Base-by-base conservation (phyloP, 2,329 filamentous ascomycete species). In the Exophiala lecanii-corni region DNA sequence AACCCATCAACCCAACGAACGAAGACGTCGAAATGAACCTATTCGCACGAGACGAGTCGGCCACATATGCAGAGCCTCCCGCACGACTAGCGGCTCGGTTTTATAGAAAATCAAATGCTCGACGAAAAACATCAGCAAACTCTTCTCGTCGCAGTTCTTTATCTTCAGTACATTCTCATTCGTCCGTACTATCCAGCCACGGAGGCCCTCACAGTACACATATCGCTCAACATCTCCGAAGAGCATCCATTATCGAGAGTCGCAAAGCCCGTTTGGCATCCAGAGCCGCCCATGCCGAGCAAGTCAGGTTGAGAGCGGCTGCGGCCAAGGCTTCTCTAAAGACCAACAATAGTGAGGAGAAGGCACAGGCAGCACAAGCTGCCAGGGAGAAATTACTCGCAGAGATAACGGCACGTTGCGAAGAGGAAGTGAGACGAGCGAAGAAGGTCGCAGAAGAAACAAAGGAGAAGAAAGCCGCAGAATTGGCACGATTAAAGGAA, bases 361-460 rank as follows among this genome's bases (percentile, higher is more conserved):
- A 76, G 48, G 78, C 78, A 6, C 57, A 81, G 55, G 79, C 79
- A 18, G 79, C 79, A 16, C 74, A 82, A 53, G 69, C 80, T 41
- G 75, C 79, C 13, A 74, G 80, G 43, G 78, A 83, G 64, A 76
- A 76, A 50, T 70, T 81, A 45, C 61, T 83, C 37, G 79, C 79
- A 2, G 78, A 82, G 53, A 79, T 83, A 9, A 74, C 79, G 5
- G 78, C 79, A 49, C 72, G 76, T 59, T 82, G 79, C 57, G 79
- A 80, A 44, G 79, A 82, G 56, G 78, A 83, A 59, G 79, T 83
- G 20, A 70, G 75, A 48, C 70, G 78, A 28, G 79, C 79, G 32
- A 83, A 82, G 68, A 77, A 79, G 61, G 75, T 81, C 40, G 79
- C 79, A 6, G 79, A 82, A 62, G 79, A 82, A 50, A 79, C 78